Conservation (phyloP, 306 rosid species). For the Sophora flavescens region DNA sequence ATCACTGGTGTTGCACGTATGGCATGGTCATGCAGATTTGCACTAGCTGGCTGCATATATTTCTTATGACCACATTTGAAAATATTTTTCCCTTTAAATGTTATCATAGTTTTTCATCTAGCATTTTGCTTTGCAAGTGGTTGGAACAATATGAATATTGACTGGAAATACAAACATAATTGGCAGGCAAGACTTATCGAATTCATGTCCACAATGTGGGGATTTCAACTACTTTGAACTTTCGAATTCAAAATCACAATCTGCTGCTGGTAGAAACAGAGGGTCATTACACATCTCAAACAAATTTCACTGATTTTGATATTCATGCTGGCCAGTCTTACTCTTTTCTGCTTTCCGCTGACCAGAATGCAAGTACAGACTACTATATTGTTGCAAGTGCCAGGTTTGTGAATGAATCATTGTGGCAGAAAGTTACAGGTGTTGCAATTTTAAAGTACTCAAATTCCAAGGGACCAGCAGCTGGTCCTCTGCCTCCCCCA, state of each 20-base stretch:
- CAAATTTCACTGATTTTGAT: constrained; percentile 74
- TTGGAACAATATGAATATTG: constrained; percentile 21
- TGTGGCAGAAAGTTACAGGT: constrained; percentile 88
- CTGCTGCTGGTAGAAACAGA: constrained; percentile 80
- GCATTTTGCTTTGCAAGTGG: neutral
- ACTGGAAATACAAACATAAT: constrained; percentile 27
- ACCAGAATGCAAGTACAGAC: constrained; percentile 92
- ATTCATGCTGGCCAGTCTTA: constrained; percentile 93
- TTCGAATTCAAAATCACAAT: constrained; percentile 85
- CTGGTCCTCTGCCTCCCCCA: constrained; percentile 83
- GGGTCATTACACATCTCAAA: constrained; percentile 73
- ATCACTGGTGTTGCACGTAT: neutral
- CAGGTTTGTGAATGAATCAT: constrained; percentile 84
- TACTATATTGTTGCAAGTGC: constrained; percentile 95
- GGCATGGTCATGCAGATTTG: neutral
- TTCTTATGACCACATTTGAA: neutral
- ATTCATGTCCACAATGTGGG: constrained; percentile 90
- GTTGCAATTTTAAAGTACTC: constrained; percentile 84
- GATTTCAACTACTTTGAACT: constrained; percentile 81
- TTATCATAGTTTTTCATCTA: neutral
- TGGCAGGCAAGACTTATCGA: constrained; percentile 87
- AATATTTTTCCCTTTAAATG: neutral
- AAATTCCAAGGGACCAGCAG: constrained; percentile 81
- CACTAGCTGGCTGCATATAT: neutral
- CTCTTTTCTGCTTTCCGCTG: constrained; percentile 76